Percentiles rank a stretch among this genome's conserved stretches.
Evolutionary conservation across 2,329 filamentous ascomycete species (phyloP).

Genomic region (Cadophora malorum): DNA sequence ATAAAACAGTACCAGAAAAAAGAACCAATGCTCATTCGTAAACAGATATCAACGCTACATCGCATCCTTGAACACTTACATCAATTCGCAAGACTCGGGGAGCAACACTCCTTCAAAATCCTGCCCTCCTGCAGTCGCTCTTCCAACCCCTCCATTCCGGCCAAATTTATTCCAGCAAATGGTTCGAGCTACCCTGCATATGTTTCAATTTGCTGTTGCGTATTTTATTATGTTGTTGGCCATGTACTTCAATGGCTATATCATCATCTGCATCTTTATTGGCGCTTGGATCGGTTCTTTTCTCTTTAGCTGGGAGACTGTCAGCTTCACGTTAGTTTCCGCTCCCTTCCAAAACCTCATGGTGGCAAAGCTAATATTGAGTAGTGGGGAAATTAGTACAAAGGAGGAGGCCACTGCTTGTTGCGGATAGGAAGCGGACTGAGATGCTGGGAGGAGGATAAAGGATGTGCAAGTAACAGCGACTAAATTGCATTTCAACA

Average conservation of each 20-base stretch:
- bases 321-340: slow-evolving; percentile 43
- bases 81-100: not conserved
- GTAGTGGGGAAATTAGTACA: slow-evolving; percentile 19
- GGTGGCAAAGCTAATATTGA: not conserved
- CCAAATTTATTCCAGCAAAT: slow-evolving; percentile 70
- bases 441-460: not conserved
- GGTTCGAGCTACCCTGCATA: slow-evolving; percentile 70
- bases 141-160: slow-evolving; percentile 47
- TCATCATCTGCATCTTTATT: slow-evolving; percentile 82
- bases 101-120: not conserved
- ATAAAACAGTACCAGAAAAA: not conserved
- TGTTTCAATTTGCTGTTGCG: slow-evolving; percentile 74
- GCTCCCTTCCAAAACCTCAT: not conserved
- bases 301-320: slow-evolving; percentile 72
- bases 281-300: slow-evolving; percentile 77
- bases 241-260: slow-evolving; percentile 72
- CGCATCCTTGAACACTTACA: slow-evolving; percentile 24
- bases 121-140: not conserved
- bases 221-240: slow-evolving; percentile 78
- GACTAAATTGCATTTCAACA: not conserved
- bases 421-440: slow-evolving; percentile 28
- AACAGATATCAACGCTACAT: slow-evolving; percentile 48
- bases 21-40: not conserved
- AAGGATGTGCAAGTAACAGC: not conserved
- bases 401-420: slow-evolving; percentile 38